These are phyloP conservation scores for Panicum miliaceum DNA, from an alignment of 176 grass and related monocot genomes.

Conservation along the genomic window DNA sequence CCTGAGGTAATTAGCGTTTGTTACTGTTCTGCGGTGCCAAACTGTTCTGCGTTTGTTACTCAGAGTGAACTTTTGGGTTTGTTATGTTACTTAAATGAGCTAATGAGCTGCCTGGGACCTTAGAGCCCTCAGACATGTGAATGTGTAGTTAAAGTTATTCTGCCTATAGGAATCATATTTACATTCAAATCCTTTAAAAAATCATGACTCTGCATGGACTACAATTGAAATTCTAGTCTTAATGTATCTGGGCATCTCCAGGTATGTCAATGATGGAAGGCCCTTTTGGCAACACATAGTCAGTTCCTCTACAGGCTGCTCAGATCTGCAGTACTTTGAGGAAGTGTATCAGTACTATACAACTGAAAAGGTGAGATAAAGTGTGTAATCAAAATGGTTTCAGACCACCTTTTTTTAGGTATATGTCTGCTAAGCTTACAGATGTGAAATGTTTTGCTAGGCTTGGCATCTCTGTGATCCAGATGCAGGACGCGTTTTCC, in stretches of 20 bases:
- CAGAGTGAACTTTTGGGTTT: slow-evolving; percentile 1
- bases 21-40: not conserved
- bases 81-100: slow-evolving; percentile 7
- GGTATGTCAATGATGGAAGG: slow-evolving; percentile 96
- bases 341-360: slow-evolving; percentile 93
- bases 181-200: slow-evolving; percentile 1
- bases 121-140: not conserved
- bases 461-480: slow-evolving; percentile 93
- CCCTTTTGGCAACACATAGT: slow-evolving; percentile 95
- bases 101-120: not conserved
- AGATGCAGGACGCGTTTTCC: slow-evolving; percentile 77
- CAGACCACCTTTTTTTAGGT: slow-evolving; percentile 7
- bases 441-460: slow-evolving; percentile 55
- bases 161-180: not conserved
- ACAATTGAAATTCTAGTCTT: slow-evolving; percentile 10
- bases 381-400: not conserved
- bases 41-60: no score
- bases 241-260: slow-evolving; percentile 39
- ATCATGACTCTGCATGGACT: slow-evolving; percentile 11
- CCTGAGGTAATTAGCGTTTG: slow-evolving; percentile 62
- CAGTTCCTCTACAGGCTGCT: slow-evolving; percentile 87
- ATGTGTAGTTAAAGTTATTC: not conserved
- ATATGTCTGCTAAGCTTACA: slow-evolving; percentile 30
- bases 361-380: slow-evolving; percentile 77
- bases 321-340: slow-evolving; percentile 90